Evolutionary conservation across 1,139 yeast species (phyloP), one percentile per base, ranked within the genome.

Genomic region (Saccharomycopsis crataegensis): DNA sequence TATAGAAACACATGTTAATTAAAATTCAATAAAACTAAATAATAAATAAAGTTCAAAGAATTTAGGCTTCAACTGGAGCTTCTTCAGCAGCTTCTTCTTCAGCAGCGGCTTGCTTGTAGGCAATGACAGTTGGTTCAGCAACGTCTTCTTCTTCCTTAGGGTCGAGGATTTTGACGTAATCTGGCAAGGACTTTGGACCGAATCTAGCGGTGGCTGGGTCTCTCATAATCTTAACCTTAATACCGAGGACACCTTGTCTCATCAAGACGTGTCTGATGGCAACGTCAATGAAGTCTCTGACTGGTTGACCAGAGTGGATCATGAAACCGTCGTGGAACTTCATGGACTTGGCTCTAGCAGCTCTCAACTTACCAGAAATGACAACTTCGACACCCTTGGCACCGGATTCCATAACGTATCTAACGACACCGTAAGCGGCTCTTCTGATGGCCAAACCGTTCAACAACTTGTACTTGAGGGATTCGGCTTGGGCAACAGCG

Each of bases 241-340:
- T 86, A 85, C 99, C 99, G 73, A 93, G 86, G 65, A 93, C 98
- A 89, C 99, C 99, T 82, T 93, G 99, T 86, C 98, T 91, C 83
- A 93, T 88, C 76, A 93, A 83, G 70, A 93, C 99, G 93, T 94
- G 99, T 82, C 99, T 91, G 75, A 96, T 90, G 69, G 99, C 99
- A 74, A 85, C 80, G 79, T 93, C 99, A 75, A 93, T 93, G 84
- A 93, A 93, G 74, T 93, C 99, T 70, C 81, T 85, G 77, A 93
- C 94, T 80, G 99, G 99, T 83, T 93, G 99, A 88, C 99, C 99
- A 71, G 97, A 89, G 95, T 93, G 99, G 83, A 93, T 94, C 95
- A 93, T 89, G 96, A 93, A 93, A 83, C 99, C 99, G 75, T 93
- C 98, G 74, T 95, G 86, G 86, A 93, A 93, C 82, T 93, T 93